Evolutionary conservation across 1,284 basidiomycete genomes (phyloP), one percentile per base, ranked within the genome.

Genomic region (Fistulinella cinereoalba): DNA sequence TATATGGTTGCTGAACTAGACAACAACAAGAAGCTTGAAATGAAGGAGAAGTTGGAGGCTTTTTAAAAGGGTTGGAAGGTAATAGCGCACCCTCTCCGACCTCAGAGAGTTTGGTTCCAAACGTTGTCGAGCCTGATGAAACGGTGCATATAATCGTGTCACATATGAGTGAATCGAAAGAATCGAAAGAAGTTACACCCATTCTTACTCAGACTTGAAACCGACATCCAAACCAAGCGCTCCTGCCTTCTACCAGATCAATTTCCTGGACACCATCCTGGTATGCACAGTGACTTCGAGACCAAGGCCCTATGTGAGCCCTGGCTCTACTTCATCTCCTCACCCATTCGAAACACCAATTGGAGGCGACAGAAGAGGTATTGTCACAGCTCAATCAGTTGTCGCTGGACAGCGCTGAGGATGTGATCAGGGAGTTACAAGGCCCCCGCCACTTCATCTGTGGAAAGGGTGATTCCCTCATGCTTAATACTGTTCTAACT

Each of bases 361-460:
- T 8, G 0, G 44, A 49, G n/a, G 45, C 36, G 2, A 43, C 41
- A 0, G n/a, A 44, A 4, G 12, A 44, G 1, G 39, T 32, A 2
- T 16, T 45, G 0, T 4, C 33, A n/a, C 3, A 29, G 47, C 0
- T 54, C 61, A 2, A 52, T 61, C 1, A 23, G 49, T 12, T 27
- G 39, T 45, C 42, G n/a, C n/a, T n/a, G n/a, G n/a, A n/a, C n/a
- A n/a, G n/a, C n/a, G n/a, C n/a, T n/a, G n/a, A n/a, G n/a, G n/a
- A n/a, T n/a, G n/a, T n/a, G n/a, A n/a, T n/a, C n/a, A n/a, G n/a
- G n/a, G n/a, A n/a, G n/a, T n/a, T n/a, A n/a, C n/a, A n/a, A n/a
- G n/a, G n/a, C n/a, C n/a, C n/a, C n/a, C n/a, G n/a, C n/a, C n/a
- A n/a, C n/a, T n/a, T n/a, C n/a, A n/a, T n/a, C n/a, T n/a, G n/a